Evolutionary conservation across 306 rosid species (phyloP), one percentile per base, ranked within the genome.

Genomic region (Cicer chorassanicum): DNA sequence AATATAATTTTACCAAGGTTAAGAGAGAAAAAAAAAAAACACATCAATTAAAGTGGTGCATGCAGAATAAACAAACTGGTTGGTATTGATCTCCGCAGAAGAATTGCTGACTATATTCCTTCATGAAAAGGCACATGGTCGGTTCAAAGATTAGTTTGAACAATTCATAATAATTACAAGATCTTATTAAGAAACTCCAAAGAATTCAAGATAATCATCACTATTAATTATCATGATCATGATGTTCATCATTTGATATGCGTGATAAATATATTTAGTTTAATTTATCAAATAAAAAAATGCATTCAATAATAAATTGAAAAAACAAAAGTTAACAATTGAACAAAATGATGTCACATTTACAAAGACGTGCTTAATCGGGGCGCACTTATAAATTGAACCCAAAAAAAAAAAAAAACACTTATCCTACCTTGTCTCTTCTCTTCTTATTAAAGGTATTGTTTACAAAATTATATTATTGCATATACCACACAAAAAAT

Each of bases 171-270:
- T 76, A 68, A 74, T 61, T 63, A 73, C 61, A 73, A 73, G 68
- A 85, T 85, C 78, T 73, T 12, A 70, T 81, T 78, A 79, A 76
- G n/a, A 73, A 79, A 70, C 74, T 56, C 6, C 53, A 59, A 77
- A 73, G 42, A 79, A 72, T 51, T 81, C n/a, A 62, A 48, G 46
- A 80, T 68, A 62, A 73, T 73, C 41, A 67, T 78, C 60, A 45
- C 74, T 40, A 54, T 74, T 78, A 80, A 54, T 74, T 78, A 80
- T 84, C 78, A 78, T 66, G 66, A 73, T 78, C 80, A 56, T 74
- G 83, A 74, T 69, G 16, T n/a, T 68, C 81, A 84, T 82, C 76
- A 82, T 82, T 42, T 10, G 16, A 43, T 65, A 8, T 19, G 70
- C 70, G 40, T 65, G 70, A 65, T 65, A 19, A 43, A 18, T 65